A percentile compares a stretch with the other conserved stretches of the same genome.
Evolutionary conservation across 108 stramenopile species (phyloP).

Genomic region (Fistulifera solaris): DNA sequence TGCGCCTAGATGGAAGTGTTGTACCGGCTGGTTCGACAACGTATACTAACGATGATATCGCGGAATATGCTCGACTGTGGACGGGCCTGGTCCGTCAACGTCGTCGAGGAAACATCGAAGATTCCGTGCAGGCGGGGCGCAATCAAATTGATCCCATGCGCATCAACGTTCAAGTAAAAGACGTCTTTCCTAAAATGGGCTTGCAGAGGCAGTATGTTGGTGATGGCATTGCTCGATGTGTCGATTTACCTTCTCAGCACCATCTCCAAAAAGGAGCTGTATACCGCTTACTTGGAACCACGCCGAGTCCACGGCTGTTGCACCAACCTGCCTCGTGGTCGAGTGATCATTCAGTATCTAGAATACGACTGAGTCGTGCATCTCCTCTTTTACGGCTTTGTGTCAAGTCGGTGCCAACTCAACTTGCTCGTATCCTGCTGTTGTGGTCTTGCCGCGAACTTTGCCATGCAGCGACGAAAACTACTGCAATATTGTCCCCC

Average conservation of each 20-base stretch:
- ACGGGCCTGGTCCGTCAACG: conserved; percentile 30
- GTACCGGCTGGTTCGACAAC: conserved; percentile 8
- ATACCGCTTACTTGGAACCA: conserved; percentile 34
- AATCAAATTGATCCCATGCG: conserved; percentile 57
- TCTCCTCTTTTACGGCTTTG: too few relatives aligned
- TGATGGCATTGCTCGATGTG: conserved; percentile 38
- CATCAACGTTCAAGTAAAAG: conserved; percentile 29
- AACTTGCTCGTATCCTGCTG: conserved; percentile 32
- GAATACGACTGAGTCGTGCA: too few relatives aligned
- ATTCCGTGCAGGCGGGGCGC: conserved; percentile 2
- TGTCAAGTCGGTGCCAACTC: neutral
- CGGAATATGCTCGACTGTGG: conserved; percentile 33
- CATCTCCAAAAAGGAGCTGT: conserved; percentile 47
- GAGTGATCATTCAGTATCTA: too few relatives aligned
- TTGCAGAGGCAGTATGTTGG: conserved; percentile 54
- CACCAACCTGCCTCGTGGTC: conserved; percentile 8
- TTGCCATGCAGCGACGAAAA: conserved; percentile 4
- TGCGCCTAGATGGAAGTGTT: conserved; percentile 36
- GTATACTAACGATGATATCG: conserved; percentile 39
- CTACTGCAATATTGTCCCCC: conserved; percentile 44
- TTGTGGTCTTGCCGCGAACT: too few relatives aligned
- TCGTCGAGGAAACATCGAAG: conserved; percentile 28
- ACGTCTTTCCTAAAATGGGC: conserved; percentile 63
- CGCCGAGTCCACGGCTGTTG: conserved; percentile 7
- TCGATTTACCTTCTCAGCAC: conserved; percentile 31